phyloP scores from a whole-genome alignment of 2,329 filamentous ascomycete genomes.

The Aspergillus carbonarius region DNA sequence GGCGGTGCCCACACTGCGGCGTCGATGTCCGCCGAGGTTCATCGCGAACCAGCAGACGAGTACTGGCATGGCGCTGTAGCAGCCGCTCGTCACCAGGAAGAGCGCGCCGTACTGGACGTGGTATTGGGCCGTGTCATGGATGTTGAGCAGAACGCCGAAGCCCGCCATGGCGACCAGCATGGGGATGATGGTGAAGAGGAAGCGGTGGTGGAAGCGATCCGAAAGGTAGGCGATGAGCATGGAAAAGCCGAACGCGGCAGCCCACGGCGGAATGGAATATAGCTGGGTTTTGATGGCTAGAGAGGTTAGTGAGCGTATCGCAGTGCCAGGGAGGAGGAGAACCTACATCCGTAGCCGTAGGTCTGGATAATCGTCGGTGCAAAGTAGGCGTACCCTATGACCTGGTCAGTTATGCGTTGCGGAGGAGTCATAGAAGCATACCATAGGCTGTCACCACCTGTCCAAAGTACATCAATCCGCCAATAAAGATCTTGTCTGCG shows the following conservation, averaged over 20 bases:
- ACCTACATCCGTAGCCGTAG: constrained; percentile 57
- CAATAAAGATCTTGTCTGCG: constrained; percentile 64
- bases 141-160: constrained; percentile 69
- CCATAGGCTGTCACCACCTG: constrained; percentile 73
- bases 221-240: constrained; percentile 72
- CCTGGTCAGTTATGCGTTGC: constrained; percentile 5
- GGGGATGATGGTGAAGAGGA: constrained; percentile 67
- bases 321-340: neutral
- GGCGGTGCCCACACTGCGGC: constrained; percentile 67
- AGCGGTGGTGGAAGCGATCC: constrained; percentile 72
- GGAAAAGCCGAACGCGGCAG: constrained; percentile 72
- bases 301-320: neutral
- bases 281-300: constrained; percentile 51
- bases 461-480: constrained; percentile 77
- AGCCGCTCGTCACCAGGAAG: constrained; percentile 76
- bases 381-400: constrained; percentile 69
- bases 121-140: constrained; percentile 61
- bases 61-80: constrained; percentile 82
- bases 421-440: constrained; percentile 3
- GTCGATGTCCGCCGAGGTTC: constrained; percentile 72
- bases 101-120: constrained; percentile 72
- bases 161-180: constrained; percentile 69
- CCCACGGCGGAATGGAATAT: constrained; percentile 59
- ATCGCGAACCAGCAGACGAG: constrained; percentile 81
- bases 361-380: constrained; percentile 67